Evolutionary conservation across 2,329 filamentous ascomycete genomes (phyloP).

Genomic region (Coniochaeta sp.): DNA sequence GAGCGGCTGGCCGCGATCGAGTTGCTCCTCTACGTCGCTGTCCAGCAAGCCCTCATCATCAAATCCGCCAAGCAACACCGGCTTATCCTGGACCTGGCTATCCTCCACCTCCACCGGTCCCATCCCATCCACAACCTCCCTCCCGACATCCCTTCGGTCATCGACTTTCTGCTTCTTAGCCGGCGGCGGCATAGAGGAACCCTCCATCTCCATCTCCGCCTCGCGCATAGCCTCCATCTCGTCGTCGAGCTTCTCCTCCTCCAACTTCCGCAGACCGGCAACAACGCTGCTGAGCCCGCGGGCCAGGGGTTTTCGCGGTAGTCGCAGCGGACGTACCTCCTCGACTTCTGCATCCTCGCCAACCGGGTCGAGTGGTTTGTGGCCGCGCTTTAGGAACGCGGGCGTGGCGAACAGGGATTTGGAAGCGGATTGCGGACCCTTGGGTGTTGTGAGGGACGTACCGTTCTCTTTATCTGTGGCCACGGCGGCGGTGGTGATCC

Average conservation of each 20-base stretch:
- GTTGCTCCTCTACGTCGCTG: constrained; percentile 39
- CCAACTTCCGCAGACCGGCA: constrained; percentile 59
- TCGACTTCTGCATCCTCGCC: constrained; percentile 48
- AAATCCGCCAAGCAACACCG: constrained; percentile 48
- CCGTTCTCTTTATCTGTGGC: constrained; percentile 13
- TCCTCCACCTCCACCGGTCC: constrained; percentile 6
- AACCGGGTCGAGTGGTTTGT: constrained; percentile 36
- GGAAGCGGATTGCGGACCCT: constrained; percentile 31
- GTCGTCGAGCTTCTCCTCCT: constrained; percentile 64
- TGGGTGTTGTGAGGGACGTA: constrained; percentile 30
- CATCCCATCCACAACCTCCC: neutral
- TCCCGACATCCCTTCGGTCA: neutral
- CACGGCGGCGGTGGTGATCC: neutral
- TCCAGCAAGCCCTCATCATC: constrained; percentile 56
- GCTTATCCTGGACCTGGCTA: constrained; percentile 27
- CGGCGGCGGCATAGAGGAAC: constrained; percentile 5
- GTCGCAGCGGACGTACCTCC: constrained; percentile 37
- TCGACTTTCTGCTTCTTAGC: neutral
- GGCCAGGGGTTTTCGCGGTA: constrained; percentile 55
- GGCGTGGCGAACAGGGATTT: constrained; percentile 61
- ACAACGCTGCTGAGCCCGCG: constrained; percentile 69
- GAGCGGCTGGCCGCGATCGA: constrained; percentile 50
- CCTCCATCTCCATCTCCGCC: constrained; percentile 44
- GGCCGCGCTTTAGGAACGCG: constrained; percentile 49
- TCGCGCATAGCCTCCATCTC: constrained; percentile 69